Evolutionary conservation across 2,329 filamentous ascomycete genomes (phyloP), one percentile per base, ranked within the genome.

Genomic region (Clonostachys chloroleuca): DNA sequence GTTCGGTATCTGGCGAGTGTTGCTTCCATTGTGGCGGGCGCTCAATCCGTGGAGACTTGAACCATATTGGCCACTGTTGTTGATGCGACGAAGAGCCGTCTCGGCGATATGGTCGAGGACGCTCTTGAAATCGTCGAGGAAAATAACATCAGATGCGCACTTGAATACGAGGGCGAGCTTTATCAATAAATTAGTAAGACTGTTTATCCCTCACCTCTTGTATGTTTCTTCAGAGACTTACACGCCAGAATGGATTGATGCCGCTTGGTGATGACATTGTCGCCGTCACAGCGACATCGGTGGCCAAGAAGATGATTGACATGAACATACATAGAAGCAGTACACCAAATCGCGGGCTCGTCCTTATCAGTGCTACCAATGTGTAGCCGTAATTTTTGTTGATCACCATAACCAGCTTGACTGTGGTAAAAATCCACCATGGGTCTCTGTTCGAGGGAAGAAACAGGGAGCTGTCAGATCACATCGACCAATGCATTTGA

Each of bases 101-200:
- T 45, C 43, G 37, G 51, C 46, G 34, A 52, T 50, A 20, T 44
- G 44, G 41, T 52, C 51, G 36, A 52, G 48, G 6, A 52, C 51
- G 34, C 42, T 46, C 41, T 52, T 52, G 48, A 52, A 52, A 47
- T 52, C 51, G 45, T 52, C 51, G 43, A 52, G 48, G 46, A 52
- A 52, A 34, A 52, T 51, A 42, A 45, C 49, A 33, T 52, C 51
- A 42, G 51, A 48, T 35, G 51, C 51, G 24, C 51, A 52, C 40
- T 52, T 52, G 46, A 53, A 53, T 24, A 53, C 51, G 35, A 53
- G 48, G 12, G 51, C 51, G 18, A 53, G 46, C 51, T 53, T 20
- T 13, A 33, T 30, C 24, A 35, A 18, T 18, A 34, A 40, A 12
- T 41, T 17, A 12, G 17, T 5, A 16, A n/a, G n/a, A 18, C 24